phyloP scores from a whole-genome alignment of 768 basidiomycete species.

The Pleurotus pulmonarius region DNA sequence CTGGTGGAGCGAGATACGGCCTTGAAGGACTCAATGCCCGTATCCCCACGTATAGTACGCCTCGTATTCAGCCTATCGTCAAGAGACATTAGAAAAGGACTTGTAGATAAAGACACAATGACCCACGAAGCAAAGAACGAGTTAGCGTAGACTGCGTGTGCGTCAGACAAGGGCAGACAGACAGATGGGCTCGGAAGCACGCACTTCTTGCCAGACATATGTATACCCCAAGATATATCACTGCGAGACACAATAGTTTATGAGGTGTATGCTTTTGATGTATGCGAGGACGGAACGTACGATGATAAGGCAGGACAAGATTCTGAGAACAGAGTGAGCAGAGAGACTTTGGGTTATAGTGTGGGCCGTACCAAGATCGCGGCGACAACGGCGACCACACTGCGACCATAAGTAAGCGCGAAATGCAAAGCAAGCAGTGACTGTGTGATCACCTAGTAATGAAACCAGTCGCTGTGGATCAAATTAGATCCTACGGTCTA shows the following conservation, averaged over 20 bases:
- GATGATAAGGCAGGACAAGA: background rate
- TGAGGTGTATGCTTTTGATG: too few relatives aligned
- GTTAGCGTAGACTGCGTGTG: background rate
- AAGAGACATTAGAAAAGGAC: too few relatives aligned
- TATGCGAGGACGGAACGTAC: background rate
- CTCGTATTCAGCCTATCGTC: background rate
- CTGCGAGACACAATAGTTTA: background rate
- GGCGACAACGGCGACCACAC: background rate
- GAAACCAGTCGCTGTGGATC: background rate
- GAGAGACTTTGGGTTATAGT: background rate
- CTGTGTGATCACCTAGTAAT: background rate
- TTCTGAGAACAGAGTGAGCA: background rate
- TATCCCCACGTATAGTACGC: background rate
- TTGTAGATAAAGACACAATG: too few relatives aligned
- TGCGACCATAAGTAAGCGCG: background rate
- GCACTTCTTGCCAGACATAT: background rate
- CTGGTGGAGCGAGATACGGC: background rate
- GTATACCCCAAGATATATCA: slow-evolving; percentile 1
- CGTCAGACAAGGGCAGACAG: too few relatives aligned
- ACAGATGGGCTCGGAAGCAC: too few relatives aligned
- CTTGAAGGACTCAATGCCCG: background rate
- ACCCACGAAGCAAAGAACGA: background rate
- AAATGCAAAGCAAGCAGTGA: background rate
- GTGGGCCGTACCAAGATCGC: background rate
- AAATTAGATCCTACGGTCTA: background rate